A percentile compares a stretch with the other conserved stretches of the same genome.
Conservation (phyloP, 345 rosid genomes). For the Aquilaria malaccensis region DNA sequence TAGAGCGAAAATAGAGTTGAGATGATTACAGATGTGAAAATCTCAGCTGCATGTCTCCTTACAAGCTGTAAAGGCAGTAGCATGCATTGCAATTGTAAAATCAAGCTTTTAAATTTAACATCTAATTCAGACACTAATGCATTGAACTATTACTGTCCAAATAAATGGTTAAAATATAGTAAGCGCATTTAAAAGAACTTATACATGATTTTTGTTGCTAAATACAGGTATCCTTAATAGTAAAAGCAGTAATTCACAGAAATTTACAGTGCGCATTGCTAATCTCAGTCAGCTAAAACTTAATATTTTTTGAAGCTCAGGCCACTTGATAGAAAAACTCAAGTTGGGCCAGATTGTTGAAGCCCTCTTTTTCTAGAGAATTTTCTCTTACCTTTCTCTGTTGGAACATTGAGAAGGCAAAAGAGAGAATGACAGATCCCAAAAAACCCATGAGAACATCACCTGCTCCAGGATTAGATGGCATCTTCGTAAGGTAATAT, state of each 20-base stretch:
- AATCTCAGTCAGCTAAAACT: not conserved
- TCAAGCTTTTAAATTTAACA: no score
- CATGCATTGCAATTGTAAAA: not conserved
- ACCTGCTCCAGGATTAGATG: slow-evolving; percentile 93
- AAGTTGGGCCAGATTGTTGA: no score
- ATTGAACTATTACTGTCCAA: no score
- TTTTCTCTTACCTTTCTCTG: slow-evolving; percentile 62
- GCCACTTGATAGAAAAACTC: not conserved
- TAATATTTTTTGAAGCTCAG: not conserved
- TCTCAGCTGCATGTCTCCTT: slow-evolving; percentile 91
- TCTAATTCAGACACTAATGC: no score
- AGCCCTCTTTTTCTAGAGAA: not conserved
- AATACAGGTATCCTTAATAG: not conserved
- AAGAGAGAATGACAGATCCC: slow-evolving; percentile 92
- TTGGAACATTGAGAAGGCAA: slow-evolving; percentile 95
- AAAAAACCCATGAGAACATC: slow-evolving; percentile 90
- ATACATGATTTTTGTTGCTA: not conserved
- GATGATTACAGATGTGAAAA: slow-evolving; percentile 73
- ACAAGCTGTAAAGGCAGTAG: slow-evolving; percentile 61
- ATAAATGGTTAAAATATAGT: no score
- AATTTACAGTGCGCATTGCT: not conserved
- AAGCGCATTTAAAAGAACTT: no score
- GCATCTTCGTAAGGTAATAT: slow-evolving; percentile 66
- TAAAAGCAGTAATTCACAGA: not conserved
- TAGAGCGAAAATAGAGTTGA: slow-evolving; percentile 83